phyloP scores from a whole-genome alignment of 495 filamentous ascomycete species.

The Xylaria nigripes region DNA sequence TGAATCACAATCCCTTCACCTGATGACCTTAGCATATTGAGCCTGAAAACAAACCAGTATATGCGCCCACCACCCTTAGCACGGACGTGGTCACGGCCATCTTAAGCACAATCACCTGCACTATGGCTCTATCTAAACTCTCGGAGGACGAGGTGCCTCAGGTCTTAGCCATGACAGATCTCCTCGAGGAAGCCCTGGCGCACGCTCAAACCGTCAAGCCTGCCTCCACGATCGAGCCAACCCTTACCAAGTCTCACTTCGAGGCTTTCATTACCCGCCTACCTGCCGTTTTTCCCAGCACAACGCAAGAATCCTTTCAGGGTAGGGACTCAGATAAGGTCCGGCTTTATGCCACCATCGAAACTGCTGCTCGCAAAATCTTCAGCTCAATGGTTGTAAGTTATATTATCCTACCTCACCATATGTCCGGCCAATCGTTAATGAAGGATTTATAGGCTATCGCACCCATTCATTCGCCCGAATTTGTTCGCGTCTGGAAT shows the following conservation, averaged over 20 bases:
- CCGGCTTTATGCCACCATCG: slow-evolving; percentile 56
- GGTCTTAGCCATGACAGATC: slow-evolving; percentile 46
- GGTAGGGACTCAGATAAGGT: slow-evolving; percentile 29
- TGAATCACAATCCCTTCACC: background rate
- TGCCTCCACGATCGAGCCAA: slow-evolving; percentile 63
- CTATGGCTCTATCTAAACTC: slow-evolving; percentile 34
- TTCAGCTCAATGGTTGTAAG: slow-evolving; percentile 71
- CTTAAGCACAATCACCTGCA: background rate
- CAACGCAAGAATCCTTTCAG: slow-evolving; percentile 6
- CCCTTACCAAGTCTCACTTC: slow-evolving; percentile 58
- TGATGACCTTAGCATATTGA: background rate
- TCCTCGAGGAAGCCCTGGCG: slow-evolving; percentile 55
- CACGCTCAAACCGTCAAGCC: slow-evolving; percentile 59
- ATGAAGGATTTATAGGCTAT: slow-evolving; percentile 42
- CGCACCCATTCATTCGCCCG: slow-evolving; percentile 61
- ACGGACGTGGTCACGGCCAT: background rate
- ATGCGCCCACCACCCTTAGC: background rate
- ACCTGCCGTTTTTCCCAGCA: slow-evolving; percentile 26
- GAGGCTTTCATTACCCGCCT: slow-evolving; percentile 38
- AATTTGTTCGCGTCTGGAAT: slow-evolving; percentile 81
- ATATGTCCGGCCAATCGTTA: slow-evolving; percentile 1
- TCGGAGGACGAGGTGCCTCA: slow-evolving; percentile 44
- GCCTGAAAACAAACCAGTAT: background rate
- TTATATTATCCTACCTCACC: slow-evolving; percentile 4
- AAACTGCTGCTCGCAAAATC: slow-evolving; percentile 67